Conservation (phyloP, 2,329 filamentous ascomycete species). For the Xylogone sp. region DNA sequence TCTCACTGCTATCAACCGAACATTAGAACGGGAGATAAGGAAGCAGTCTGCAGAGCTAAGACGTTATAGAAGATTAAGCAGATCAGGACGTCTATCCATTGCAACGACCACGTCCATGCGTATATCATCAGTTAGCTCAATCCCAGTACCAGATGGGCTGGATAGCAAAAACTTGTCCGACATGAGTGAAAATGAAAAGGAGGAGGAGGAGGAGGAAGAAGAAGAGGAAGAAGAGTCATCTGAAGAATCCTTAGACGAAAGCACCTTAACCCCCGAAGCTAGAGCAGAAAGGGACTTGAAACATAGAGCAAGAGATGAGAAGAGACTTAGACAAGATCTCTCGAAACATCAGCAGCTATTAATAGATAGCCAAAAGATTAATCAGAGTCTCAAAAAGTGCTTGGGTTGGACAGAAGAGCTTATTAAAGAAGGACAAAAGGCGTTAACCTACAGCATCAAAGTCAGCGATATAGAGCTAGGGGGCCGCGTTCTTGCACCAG, state of each 20-base stretch:
- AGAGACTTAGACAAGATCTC: constrained; percentile 78
- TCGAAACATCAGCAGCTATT: constrained; percentile 85
- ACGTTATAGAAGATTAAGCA: constrained; percentile 78
- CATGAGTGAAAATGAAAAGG: constrained; percentile 44
- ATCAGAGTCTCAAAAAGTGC: constrained; percentile 87
- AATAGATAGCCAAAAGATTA: constrained; percentile 89
- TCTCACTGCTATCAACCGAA: constrained; percentile 89
- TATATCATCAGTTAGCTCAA: constrained; percentile 37
- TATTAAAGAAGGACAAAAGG: constrained; percentile 84
- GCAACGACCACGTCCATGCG: constrained; percentile 43
- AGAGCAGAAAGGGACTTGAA: constrained; percentile 40
- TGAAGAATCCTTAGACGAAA: constrained; percentile 33
- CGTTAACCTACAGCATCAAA: constrained; percentile 76
- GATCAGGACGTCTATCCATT: constrained; percentile 70
- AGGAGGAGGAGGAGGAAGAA: constrained; percentile 40
- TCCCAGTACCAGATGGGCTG: constrained; percentile 39
- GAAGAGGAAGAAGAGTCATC: constrained; percentile 44
- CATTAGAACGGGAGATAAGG: constrained; percentile 83
- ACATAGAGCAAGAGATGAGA: constrained; percentile 72
- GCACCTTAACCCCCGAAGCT: constrained; percentile 34
- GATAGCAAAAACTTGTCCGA: constrained; percentile 37
- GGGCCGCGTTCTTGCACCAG: constrained; percentile 69
- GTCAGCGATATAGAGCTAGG: constrained; percentile 78
- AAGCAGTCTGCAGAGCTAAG: constrained; percentile 88
- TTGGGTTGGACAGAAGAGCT: constrained; percentile 86